phyloP scores from a whole-genome alignment of 1,139 yeast species.

The Starmera stellimalicola region DNA sequence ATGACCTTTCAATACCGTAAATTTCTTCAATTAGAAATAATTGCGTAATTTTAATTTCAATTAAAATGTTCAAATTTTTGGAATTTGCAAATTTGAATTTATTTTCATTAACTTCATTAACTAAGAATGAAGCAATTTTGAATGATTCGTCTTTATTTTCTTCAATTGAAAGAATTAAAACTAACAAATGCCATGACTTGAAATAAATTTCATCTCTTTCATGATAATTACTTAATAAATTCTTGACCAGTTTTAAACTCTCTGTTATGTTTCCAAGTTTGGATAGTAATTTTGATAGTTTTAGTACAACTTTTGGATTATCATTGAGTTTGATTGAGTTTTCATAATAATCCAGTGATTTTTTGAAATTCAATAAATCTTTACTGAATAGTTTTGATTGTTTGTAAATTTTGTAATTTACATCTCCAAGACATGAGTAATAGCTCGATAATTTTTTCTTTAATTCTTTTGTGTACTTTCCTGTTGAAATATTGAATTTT shows the following conservation, averaged over 20 bases:
- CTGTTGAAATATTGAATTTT: neutral
- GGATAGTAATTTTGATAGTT: conserved; percentile 26
- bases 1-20: conserved; percentile 50
- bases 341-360: conserved; percentile 6
- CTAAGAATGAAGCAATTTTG: conserved; percentile 32
- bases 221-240: conserved; percentile 10
- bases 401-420: conserved; percentile 7
- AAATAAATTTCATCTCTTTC: conserved; percentile 30
- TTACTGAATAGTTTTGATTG: conserved; percentile 5
- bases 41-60: conserved; percentile 71
- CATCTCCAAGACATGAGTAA: conserved; percentile 11
- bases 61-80: conserved; percentile 39
- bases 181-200: conserved; percentile 42
- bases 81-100: conserved; percentile 8
- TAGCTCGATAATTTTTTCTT: conserved; percentile 4
- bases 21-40: conserved; percentile 59
- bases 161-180: conserved; percentile 40
- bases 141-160: conserved; percentile 39
- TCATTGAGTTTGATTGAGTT: conserved; percentile 11
- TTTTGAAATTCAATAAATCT: neutral
- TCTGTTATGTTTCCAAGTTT: conserved; percentile 24
- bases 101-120: conserved; percentile 22
- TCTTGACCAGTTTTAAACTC: conserved; percentile 27
- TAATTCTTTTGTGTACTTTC: neutral
- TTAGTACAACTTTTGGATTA: conserved; percentile 13